Percentiles rank a stretch among this genome's conserved stretches.
These are phyloP conservation scores for Aspergillus diversus DNA, from an alignment of 495 filamentous ascomycete species.

Conservation along the genomic window DNA sequence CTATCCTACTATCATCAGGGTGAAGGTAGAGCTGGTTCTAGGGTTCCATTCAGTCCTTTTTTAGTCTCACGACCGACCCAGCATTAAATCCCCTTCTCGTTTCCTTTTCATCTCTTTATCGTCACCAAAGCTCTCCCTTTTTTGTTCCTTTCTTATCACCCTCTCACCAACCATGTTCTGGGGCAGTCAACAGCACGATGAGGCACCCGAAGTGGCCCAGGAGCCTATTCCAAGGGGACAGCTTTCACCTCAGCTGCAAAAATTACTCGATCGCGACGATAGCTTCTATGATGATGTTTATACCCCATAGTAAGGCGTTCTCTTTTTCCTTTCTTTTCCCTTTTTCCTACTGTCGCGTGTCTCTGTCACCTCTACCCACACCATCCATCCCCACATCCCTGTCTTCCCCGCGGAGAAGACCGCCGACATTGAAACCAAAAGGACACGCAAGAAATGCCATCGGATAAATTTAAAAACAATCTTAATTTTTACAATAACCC, in stretches of 20 bases:
- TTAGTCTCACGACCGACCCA: neutral
- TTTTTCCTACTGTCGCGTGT: slow-evolving; percentile 8
- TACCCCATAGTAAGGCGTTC: slow-evolving; percentile 69
- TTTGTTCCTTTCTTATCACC: neutral
- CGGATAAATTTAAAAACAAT: neutral
- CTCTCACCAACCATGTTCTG: slow-evolving; percentile 38
- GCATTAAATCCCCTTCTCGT: neutral
- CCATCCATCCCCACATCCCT: slow-evolving; percentile 6
- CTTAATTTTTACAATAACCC: neutral
- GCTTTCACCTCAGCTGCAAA: slow-evolving; percentile 71
- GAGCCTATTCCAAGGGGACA: slow-evolving; percentile 60
- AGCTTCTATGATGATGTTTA: slow-evolving; percentile 77
- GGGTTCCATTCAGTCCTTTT: too few species aligned
- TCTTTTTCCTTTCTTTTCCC: slow-evolving; percentile 26
- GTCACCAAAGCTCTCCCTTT: neutral
- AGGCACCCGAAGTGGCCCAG: slow-evolving; percentile 41
- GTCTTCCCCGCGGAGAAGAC: slow-evolving; percentile 13
- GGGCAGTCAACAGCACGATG: slow-evolving; percentile 35
- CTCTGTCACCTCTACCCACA: neutral
- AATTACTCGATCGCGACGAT: slow-evolving; percentile 75
- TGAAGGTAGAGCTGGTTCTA: too few species aligned
- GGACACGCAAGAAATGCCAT: neutral
- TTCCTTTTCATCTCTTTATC: neutral
- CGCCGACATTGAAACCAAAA: slow-evolving; percentile 7
- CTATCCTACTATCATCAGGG: too few species aligned